Evolutionary conservation across 2,329 filamentous ascomycete species (phyloP).

Genomic region (Pestalotiopsis fici): DNA sequence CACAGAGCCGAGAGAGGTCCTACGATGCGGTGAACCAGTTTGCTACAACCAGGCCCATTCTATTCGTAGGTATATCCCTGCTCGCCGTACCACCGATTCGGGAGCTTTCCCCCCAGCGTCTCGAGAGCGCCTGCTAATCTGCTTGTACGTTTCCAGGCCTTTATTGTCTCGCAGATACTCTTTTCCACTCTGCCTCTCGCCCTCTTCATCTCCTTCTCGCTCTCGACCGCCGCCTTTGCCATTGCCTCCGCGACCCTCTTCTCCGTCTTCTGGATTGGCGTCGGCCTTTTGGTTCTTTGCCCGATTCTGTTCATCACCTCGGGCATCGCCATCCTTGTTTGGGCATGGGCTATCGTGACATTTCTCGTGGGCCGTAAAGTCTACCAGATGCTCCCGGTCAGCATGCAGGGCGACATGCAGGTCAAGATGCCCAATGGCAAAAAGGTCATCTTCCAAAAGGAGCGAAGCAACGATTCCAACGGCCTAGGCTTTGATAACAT

Average conservation of each 20-base stretch:
- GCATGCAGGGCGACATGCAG: constrained; percentile 14
- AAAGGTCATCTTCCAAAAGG: constrained; percentile 24
- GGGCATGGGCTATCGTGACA: constrained; percentile 65
- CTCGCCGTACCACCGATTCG: not conserved
- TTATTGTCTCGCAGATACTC: constrained; percentile 64
- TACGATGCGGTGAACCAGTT: constrained; percentile 56
- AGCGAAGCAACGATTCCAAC: not conserved
- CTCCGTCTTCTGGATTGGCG: constrained; percentile 66
- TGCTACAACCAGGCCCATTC: constrained; percentile 64
- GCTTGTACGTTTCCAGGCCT: constrained; percentile 50
- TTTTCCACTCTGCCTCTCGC: constrained; percentile 68
- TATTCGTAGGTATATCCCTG: constrained; percentile 57
- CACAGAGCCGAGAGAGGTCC: constrained; percentile 58
- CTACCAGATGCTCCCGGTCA: constrained; percentile 32
- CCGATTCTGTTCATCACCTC: constrained; percentile 69
- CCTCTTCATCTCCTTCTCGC: constrained; percentile 67
- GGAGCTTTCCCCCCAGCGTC: not conserved
- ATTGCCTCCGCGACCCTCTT: constrained; percentile 64
- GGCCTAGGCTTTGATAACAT: constrained; percentile 10
- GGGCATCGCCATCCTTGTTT: constrained; percentile 62
- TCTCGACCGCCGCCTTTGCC: constrained; percentile 64
- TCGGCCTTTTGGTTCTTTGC: constrained; percentile 68
- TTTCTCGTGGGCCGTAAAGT: constrained; percentile 53
- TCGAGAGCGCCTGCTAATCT: not conserved
- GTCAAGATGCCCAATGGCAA: constrained; percentile 15